Evolutionary conservation across 192 early-diverging fungal genomes (phyloP), one percentile per base, ranked within the genome.

Genomic region (Coemansia sp.): DNA sequence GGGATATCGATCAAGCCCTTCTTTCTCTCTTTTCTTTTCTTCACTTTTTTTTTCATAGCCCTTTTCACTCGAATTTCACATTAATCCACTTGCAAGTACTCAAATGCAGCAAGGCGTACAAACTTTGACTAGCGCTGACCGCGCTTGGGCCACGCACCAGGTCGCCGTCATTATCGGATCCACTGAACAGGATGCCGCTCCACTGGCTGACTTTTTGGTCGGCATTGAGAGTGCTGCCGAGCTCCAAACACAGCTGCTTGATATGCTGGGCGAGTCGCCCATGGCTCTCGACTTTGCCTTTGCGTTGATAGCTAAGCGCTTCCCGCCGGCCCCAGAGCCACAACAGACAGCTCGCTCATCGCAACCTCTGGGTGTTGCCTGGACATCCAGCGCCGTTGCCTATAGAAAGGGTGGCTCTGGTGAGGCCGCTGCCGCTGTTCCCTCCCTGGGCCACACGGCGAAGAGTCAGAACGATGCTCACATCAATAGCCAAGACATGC

Each of bases 211-310:
- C 14, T 83, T 83, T 50, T 53, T 83, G 3, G 6, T 47, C 2
- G 62, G 69, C 19, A 61, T 83, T n/a, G 72, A 57, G 17, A 68
- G 66, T 46, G 65, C 72, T 0, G 68, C 52, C 43, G 80, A 83
- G 61, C 72, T 83, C 4, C 80, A 83, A 46, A 43, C 62, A 26
- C 80, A 83, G 21, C 35, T 78, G 64, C 68, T 78, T 26, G 80
- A 83, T 43, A 83, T 83, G 80, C 69, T 83, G 5, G 80, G 80
- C 44, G 76, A 78, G 55, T 77, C 80, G 16, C 80, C 80, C 21
- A 30, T 75, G 33, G 80, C 80, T 11, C 63, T 83, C 7, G 68
- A 77, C 40, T 83, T 83, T 62, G 69, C 58, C 8, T 64, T 59
- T 30, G 62, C 64, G 21, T 73, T 83, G 23, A 74, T 83, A 62